Evolutionary conservation across 75 land plant genomes (phyloP), one percentile per base, ranked within the genome.

Genomic region (Gnetum montanum): DNA sequence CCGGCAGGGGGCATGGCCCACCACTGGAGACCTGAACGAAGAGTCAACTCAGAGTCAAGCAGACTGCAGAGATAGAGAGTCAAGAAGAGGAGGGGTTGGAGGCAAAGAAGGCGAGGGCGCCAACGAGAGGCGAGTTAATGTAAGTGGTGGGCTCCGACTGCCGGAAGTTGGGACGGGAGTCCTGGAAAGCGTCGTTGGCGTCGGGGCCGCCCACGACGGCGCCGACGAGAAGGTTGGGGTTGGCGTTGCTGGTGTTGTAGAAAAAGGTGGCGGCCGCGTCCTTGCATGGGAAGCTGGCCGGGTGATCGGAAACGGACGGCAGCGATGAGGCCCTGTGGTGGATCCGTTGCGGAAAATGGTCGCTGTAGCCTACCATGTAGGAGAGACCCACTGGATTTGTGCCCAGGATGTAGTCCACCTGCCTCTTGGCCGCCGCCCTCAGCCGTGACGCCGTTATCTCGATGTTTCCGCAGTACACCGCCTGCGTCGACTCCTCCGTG

Each of bases 351-450:
- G 98, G 96, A 65, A 69, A 94, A 16, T 70, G 63, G 7, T 41
- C 41, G 3, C 98, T 88, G 53, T 86, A 94, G 0, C 98, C 98
- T n/a, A 94, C 96, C 98, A 94, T 90, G 81, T 85, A 94, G 6
- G 96, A 85, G 84, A 86, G 80, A 31, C 46, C 67, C 60, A 60
- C 35, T 1, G 98, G 98, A 62, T 94, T 94, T 49, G 67, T 71
- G 1, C 98, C 98, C 15, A 94, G 59, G 6, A 94, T 36, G 43
- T 94, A 94, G 65, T 94, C 88, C 63, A 94, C 91, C 98, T 94
- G 89, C 47, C 62, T 64, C 48, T 75, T 72, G 62, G 91, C 90
- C 40, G 75, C 52, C 59, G 56, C 19, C 28, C 78, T 63, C 41
- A 88, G 82, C 52, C 57, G 61, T 35, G 56, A 33, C 1, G 88